Percentiles rank a stretch among this genome's conserved stretches.
phyloP scores from a whole-genome alignment of 768 basidiomycete species.

The Lactarius indigo region DNA sequence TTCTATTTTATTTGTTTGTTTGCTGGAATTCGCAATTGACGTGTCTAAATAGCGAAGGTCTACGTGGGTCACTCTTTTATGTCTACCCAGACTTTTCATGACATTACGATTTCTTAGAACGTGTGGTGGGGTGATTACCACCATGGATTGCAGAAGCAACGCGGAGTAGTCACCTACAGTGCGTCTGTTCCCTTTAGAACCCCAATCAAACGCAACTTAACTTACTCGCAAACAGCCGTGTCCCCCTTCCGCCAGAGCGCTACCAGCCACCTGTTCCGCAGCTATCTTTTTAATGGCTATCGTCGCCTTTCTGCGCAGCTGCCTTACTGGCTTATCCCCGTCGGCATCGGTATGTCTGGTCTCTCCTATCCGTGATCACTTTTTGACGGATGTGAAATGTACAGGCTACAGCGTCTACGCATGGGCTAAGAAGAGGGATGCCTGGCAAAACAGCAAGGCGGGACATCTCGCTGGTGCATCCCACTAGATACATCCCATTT shows the following conservation, averaged over 20 bases:
- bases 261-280: conserved; percentile 61
- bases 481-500: conserved; percentile 17
- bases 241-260: conserved; percentile 76
- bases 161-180: conserved; percentile 78
- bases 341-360: conserved; percentile 57
- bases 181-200: conserved; percentile 33
- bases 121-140: conserved; percentile 85
- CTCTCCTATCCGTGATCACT: not conserved
- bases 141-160: conserved; percentile 55
- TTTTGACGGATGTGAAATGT: conserved; percentile 5
- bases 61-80: conserved; percentile 52
- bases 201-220: not conserved
- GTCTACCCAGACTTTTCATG: not conserved
- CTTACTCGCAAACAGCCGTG: conserved; percentile 45
- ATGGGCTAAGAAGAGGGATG: conserved; percentile 66
- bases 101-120: conserved; percentile 43
- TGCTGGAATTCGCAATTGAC: conserved; percentile 9
- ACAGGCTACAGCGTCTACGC: conserved; percentile 73
- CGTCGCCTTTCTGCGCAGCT: conserved; percentile 64
- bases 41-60: conserved; percentile 53
- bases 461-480: conserved; percentile 51
- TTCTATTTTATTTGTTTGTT: conserved; percentile 7
- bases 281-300: conserved; percentile 82
- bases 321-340: conserved; percentile 72
- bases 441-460: conserved; percentile 68